Percentiles rank a stretch among this genome's conserved stretches.
Conservation (phyloP, 345 rosid species). For the Rhodamnia rubescens region DNA sequence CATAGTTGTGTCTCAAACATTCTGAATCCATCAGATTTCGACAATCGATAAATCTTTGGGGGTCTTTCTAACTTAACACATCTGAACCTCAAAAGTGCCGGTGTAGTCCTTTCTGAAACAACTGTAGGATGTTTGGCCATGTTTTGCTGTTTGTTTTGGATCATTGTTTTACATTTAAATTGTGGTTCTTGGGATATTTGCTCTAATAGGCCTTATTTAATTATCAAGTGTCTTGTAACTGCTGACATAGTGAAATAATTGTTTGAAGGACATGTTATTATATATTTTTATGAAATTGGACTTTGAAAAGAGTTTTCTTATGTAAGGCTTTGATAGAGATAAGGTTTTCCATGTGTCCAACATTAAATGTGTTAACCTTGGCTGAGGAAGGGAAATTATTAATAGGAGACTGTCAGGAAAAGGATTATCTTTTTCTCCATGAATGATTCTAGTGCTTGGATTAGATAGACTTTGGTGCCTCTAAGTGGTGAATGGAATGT, state of each 20-base stretch:
- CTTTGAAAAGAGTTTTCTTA: background rate
- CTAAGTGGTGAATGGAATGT: background rate
- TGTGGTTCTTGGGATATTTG: background rate
- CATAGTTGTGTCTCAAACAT: background rate
- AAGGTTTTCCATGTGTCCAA: background rate
- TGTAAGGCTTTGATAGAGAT: background rate
- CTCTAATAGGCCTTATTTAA: background rate
- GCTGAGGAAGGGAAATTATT: background rate
- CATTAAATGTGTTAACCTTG: background rate
- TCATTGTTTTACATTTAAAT: background rate
- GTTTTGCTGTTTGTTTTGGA: background rate
- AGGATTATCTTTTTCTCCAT: background rate
- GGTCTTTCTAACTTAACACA: background rate
- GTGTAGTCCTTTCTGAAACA: background rate
- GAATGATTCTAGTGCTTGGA: background rate
- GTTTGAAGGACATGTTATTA: background rate
- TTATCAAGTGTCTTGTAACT: background rate
- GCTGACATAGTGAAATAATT: background rate
- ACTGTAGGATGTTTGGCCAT: background rate
- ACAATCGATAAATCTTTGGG: background rate
- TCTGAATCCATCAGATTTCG: background rate
- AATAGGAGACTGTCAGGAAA: background rate
- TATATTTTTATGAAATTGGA: background rate
- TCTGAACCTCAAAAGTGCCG: background rate
- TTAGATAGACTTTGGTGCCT: background rate